These are phyloP conservation scores for Agarophyton chilense DNA, from an alignment of 23 red algal species.

Conservation along the genomic window DNA sequence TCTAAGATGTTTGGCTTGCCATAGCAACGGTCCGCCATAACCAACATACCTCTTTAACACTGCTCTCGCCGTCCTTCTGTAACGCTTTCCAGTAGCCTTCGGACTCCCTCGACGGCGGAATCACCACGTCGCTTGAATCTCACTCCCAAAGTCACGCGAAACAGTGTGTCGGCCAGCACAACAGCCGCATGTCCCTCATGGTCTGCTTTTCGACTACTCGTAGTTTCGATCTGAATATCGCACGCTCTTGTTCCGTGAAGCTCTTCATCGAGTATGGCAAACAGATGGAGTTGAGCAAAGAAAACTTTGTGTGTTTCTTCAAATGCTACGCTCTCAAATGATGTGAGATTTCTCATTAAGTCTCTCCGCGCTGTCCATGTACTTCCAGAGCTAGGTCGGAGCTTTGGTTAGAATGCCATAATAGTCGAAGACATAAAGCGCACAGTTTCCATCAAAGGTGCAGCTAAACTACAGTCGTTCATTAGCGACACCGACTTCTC, in stretches of 20 bases:
- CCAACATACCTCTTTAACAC: not conserved
- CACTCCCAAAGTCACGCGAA: not conserved
- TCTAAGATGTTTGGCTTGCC: not conserved
- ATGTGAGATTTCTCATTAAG: not conserved
- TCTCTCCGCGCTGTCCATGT: not conserved
- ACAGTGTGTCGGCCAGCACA: not conserved
- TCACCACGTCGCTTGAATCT: not conserved
- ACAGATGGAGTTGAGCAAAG: not conserved
- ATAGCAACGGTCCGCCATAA: constrained; percentile 9
- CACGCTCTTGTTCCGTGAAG: constrained; percentile 6
- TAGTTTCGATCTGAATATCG: not conserved
- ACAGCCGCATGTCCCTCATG: not conserved
- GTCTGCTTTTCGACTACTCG: not conserved
- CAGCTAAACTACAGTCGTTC: too few relatives aligned
- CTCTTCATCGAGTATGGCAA: constrained; percentile 2
- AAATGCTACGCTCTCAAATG: not conserved
- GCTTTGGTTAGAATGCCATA: not conserved
- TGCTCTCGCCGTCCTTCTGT: not conserved
- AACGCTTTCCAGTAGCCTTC: not conserved
- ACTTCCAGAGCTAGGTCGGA: too few relatives aligned
- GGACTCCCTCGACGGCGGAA: not conserved
- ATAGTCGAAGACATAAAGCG: not conserved
- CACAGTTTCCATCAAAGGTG: not conserved
- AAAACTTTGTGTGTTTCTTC: not conserved
- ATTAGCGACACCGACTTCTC: too few relatives aligned